phyloP scores from a whole-genome alignment of 805 yeast species.

The Teunomyces stri region DNA sequence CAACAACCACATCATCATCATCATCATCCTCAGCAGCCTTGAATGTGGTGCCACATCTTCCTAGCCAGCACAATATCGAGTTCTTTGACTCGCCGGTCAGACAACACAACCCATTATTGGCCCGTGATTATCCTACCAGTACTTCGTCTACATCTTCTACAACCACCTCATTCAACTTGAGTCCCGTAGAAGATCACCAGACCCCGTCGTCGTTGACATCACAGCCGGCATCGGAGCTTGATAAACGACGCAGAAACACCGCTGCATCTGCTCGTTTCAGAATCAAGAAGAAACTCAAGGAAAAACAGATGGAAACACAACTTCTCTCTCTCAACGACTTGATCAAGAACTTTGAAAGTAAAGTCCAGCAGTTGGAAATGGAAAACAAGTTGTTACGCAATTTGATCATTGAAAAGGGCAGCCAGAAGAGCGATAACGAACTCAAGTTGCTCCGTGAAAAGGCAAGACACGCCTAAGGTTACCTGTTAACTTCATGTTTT shows the following conservation, averaged over 20 bases:
- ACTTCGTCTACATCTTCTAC: slow-evolving; percentile 6
- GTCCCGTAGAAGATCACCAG: background rate
- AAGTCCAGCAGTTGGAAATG: slow-evolving; percentile 55
- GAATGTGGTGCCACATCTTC: slow-evolving; percentile 10
- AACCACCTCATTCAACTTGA: slow-evolving; percentile 7
- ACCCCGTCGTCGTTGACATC: slow-evolving; percentile 1
- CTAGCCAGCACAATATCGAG: slow-evolving; percentile 7
- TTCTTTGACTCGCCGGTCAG: slow-evolving; percentile 13
- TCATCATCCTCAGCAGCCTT: background rate
- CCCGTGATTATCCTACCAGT: slow-evolving; percentile 3
- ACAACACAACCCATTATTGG: slow-evolving; percentile 10
- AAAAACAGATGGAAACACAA: slow-evolving; percentile 54
- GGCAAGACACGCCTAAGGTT: slow-evolving; percentile 13
- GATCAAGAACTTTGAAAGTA: slow-evolving; percentile 43
- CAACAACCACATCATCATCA: background rate
- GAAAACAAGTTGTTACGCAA: slow-evolving; percentile 59
- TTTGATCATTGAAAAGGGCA: slow-evolving; percentile 51
- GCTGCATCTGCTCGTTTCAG: slow-evolving; percentile 67
- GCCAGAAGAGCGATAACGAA: slow-evolving; percentile 39
- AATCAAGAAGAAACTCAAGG: slow-evolving; percentile 58
- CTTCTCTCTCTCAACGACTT: slow-evolving; percentile 43
- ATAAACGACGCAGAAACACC: slow-evolving; percentile 58
- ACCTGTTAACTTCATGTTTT: no score
- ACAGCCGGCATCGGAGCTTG: slow-evolving; percentile 26
- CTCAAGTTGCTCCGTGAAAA: slow-evolving; percentile 32